Evolutionary conservation across 495 filamentous ascomycete species (phyloP), one percentile per base, ranked within the genome.

Genomic region (Xylaria venustula): DNA sequence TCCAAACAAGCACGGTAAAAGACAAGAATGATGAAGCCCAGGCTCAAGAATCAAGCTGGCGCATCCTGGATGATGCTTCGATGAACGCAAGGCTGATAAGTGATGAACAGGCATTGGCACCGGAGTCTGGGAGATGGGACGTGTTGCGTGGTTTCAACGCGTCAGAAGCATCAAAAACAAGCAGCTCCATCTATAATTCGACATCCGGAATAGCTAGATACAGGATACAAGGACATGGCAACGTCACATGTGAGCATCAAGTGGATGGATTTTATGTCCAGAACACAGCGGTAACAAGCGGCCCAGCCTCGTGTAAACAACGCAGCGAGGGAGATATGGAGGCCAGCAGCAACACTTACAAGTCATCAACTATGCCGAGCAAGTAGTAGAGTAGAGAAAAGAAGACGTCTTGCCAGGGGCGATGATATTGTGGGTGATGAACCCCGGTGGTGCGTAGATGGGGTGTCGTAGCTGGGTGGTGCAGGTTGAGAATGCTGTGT

Each of bases 1-100:
- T 68, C 57, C 68, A 53, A 23, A 65, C 67, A 69, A 68, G 62
- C 51, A 63, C 63, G 47, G 61, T 52, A 73, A 70, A 32, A 59
- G 46, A 53, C 51, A 68, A 45, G 17, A 47, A 58, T 47, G 8
- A 65, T 51, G 40, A 51, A 57, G 72, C 72, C 77, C 70, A 61
- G 68, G 71, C 67, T 54, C 61, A 56, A 46, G 57, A 68, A 65
- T 60, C 62, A 56, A 67, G 62, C 75, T 76, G 77, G 77, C 77
- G 78, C 78, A 78, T 78, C 57, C 58, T 58, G 59, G 59, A 66
- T 66, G 73, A 72, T 73, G 75, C 66, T 73, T 73, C 66, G 76
- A 79, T 78, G 69, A 66, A 65, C 62, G 61, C 77, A 66, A 79
- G 77, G 75, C 75, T 79, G 73, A 63, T 68, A 46, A 54, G 62